A percentile compares a stretch with the other conserved stretches of the same genome.
These are phyloP conservation scores for Paramecium sonneborni DNA, from an alignment of 73 alveolate species.

Conservation along the genomic window DNA sequence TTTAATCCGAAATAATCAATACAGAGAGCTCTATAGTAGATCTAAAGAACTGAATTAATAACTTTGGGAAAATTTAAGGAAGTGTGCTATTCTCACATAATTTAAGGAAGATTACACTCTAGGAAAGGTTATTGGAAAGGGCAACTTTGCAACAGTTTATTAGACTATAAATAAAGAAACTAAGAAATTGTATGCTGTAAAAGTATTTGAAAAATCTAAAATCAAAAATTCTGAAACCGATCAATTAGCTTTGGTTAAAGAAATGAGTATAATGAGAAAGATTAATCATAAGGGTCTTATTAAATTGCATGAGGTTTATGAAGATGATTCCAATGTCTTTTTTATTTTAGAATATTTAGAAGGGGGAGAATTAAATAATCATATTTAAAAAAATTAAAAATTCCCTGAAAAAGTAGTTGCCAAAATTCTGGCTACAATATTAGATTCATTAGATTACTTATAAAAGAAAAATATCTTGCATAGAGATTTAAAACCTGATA, in stretches of 20 bases:
- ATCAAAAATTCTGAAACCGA: constrained; percentile 28
- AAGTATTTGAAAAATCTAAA: constrained; percentile 28
- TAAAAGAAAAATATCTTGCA: constrained; percentile 41
- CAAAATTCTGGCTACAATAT: constrained; percentile 39
- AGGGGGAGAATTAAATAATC: constrained; percentile 74
- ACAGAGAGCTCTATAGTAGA: constrained; percentile 13
- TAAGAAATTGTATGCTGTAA: constrained; percentile 59
- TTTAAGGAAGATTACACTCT: constrained; percentile 1
- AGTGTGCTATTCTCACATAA: not conserved
- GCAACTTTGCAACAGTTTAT: constrained; percentile 24
- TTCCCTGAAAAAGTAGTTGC: constrained; percentile 72
- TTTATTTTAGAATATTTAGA: constrained; percentile 70
- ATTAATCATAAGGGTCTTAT: constrained; percentile 45
- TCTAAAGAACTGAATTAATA: constrained; percentile 1
- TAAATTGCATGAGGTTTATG: constrained; percentile 69
- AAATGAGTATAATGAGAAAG: constrained; percentile 51
- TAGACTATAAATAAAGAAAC: constrained; percentile 38
- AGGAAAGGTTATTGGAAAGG: not conserved
- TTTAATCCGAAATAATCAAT: not conserved
- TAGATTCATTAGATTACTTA: constrained; percentile 62
- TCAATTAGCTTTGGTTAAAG: constrained; percentile 47
- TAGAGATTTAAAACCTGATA: constrained; percentile 70
- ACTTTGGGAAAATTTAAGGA: not conserved
- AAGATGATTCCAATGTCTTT: constrained; percentile 66
- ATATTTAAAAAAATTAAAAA: constrained; percentile 42